Base-by-base conservation (phyloP, 106 monocot genomes). In the Dendrobium catenatum region DNA sequence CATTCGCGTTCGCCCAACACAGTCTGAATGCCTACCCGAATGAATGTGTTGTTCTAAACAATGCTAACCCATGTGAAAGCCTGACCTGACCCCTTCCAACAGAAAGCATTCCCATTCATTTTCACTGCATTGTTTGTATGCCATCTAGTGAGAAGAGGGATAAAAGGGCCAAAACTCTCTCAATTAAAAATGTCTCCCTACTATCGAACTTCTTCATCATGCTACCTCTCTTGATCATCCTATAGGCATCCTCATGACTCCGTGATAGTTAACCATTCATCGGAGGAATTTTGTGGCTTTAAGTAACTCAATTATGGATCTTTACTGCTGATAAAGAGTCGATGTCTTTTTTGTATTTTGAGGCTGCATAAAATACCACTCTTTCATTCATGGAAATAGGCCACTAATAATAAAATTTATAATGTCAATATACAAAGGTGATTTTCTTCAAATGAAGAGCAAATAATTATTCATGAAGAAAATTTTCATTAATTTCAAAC, bases 371-470 rank as follows among this genome's bases (percentile, higher is more conserved):
- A 11, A 48, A n/a, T 4, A 42, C 67, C 24, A 58, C 66, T 43
- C 31, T 68, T 4, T 83, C 15, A 42, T 31, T 24, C 13, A 78
- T 78, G 78, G 78, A 78, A 83, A 72, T 72, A 78, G 72, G 78
- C 0, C 29, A 29, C 29, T 29, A 48, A 51, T 47, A 29, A 31
- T 16, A 29, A 29, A 29, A 29, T 29, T 29, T 0, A 29, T 1
- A 29, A 29, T 29, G 0, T 29, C 29, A 29, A 0, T 29, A 29
- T 29, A 29, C 29, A 0, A 0, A 0, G 29, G 29, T 29, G 1
- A 29, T 29, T 29, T 29, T 29, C 0, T 29, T 29, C 29, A 29
- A 29, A 29, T 29, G 29, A 29, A 29, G 29, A 29, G 1, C 29
- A 29, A 29, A 29, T 29, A 29, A 29, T 29, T 29, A 29, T 29